Evolutionary conservation across 2,329 filamentous ascomycete genomes (phyloP), one percentile per base, ranked within the genome.

Genomic region (Macroventuria anomochaeta): DNA sequence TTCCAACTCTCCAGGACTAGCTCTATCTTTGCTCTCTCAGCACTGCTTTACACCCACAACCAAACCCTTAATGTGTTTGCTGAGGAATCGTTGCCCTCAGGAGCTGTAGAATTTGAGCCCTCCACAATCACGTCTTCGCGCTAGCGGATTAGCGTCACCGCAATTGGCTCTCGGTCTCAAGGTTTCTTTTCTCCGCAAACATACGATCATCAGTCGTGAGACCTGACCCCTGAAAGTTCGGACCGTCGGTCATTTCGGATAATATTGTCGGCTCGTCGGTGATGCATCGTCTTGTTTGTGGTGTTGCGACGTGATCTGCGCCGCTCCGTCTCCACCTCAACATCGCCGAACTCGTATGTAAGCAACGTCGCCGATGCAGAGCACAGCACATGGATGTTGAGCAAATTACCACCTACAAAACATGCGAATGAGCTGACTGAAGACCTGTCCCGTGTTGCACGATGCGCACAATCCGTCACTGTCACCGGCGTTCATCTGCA

Each of bases 71-170:
- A 25, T 36, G 29, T 44, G 23, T 44, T 33, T 49, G 46, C 34
- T 54, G 46, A 49, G 40, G 34, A 54, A 44, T 44, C 34, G 38
- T 34, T 11, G 23, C 23, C 44, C 25, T 17, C 17, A 36, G 21
- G 3, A 48, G 51, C 44, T 38, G 39, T 54, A 49, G 51, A 49
- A 31, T 54, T 54, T 46, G 40, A 54, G 25, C 48, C 50, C 42
- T n/a, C n/a, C 44, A 37, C 51, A 34, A 54, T 54, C 51, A 54
- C 51, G 32, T 39, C 51, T 44, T 54, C 39, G 29, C 51, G 51
- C 51, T 54, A 54, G 18, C 23, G 7, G 3, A 5, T 26, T 54
- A 54, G 44, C 51, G 51, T 46, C 29, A 39, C 23, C 46, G 39
- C 51, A 40, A 40, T 36, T 39, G 46, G 44, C 32, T 44, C 38